These are phyloP conservation scores for Agrostemma githago DNA, from an alignment of 148 eudicot species.

Conservation along the genomic window DNA sequence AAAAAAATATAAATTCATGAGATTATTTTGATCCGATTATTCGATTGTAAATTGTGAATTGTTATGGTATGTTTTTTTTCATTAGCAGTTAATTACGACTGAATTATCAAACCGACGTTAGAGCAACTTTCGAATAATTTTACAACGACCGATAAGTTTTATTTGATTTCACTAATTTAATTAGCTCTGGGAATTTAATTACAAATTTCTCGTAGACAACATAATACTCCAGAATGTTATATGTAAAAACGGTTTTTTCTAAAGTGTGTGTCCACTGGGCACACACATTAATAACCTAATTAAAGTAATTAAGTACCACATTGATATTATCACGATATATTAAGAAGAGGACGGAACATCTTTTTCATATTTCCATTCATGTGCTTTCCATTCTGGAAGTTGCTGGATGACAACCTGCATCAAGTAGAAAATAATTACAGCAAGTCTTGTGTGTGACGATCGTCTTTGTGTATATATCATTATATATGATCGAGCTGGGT, in stretches of 20 bases:
- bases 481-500: no score
- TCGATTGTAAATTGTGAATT: no score
- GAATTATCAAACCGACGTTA: no score
- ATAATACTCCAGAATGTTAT: no score
- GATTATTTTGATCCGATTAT: no score
- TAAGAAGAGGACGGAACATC: conserved; percentile 32
- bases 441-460: no score
- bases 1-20: no score
- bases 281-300: neutral
- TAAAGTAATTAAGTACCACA: neutral
- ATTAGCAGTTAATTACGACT: no score
- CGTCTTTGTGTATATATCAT: no score
- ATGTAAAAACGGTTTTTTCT: no score
- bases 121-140: neutral
- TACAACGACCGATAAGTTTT: neutral
- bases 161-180: neutral
- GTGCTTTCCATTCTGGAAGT: conserved; percentile 92
- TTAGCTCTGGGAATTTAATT: conserved; percentile 13
- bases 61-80: no score
- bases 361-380: conserved; percentile 62
- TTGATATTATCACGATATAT: neutral
- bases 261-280: no score
- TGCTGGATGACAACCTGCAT: conserved; percentile 81
- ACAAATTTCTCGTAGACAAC: neutral
- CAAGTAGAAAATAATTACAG: neutral